Conservation (phyloP, 1,284 basidiomycete species). For the Trametes sp. region DNA sequence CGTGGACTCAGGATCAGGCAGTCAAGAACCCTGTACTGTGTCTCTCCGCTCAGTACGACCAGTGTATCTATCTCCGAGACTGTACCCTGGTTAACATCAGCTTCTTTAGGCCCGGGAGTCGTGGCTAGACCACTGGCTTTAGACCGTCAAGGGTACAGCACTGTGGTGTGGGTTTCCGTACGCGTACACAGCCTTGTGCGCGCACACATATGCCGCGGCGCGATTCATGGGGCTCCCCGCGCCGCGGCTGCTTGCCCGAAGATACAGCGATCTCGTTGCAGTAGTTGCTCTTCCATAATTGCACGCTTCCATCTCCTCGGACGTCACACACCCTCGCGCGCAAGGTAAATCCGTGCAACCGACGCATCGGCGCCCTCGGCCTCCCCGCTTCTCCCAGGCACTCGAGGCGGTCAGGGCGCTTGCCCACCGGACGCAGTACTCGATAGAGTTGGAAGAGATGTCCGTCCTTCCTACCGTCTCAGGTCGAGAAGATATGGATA, state of each 20-base stretch:
- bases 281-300: background rate
- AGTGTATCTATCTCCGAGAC: too few relatives aligned
- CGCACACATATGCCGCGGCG: background rate
- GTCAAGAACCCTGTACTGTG: too few relatives aligned
- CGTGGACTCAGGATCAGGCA: too few relatives aligned
- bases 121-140: too few relatives aligned
- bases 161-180: too few relatives aligned
- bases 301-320: background rate
- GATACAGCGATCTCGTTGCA: background rate
- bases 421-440: background rate
- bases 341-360: slow-evolving; percentile 7
- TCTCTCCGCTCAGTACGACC: too few relatives aligned
- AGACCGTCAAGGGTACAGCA: too few relatives aligned
- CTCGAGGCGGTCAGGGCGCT: background rate
- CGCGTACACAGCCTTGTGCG: background rate
- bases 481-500: slow-evolving; percentile 1
- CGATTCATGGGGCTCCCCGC: background rate
- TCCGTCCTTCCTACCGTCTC: background rate
- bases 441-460: background rate
- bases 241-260: background rate
- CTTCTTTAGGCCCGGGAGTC: too few relatives aligned
- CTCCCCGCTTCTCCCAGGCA: slow-evolving; percentile 6
- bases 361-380: slow-evolving; percentile 2
- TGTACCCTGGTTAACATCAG: too few relatives aligned
- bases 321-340: background rate